Evolutionary conservation across 2,329 filamentous ascomycete species (phyloP), one percentile per base, ranked within the genome.

Genomic region (Zymoseptoria crescenta): DNA sequence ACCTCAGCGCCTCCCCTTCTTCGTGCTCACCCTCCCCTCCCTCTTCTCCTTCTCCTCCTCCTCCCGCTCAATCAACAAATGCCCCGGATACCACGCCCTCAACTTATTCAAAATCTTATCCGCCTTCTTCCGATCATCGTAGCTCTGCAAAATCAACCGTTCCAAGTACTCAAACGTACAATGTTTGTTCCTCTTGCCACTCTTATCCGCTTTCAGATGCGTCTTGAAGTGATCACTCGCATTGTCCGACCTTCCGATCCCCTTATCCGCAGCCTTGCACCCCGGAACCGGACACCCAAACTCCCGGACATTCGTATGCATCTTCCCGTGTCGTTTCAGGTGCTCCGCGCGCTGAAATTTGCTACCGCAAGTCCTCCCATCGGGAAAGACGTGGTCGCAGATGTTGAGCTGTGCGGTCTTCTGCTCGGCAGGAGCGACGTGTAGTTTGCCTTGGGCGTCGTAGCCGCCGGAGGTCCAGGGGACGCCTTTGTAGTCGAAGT

Each of bases 121-220:
- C 8, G 62, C 57, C 16, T 50, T 55, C 21, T 50, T 55, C 58
- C 97, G 93, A 0, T 96, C 92, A 6, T 97, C 94, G 27, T 97
- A 97, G 73, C 83, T 96, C 1, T 93, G 92, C 8, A 96, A 96
- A 75, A 85, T 96, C 71, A 9, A n/a, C 6, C 21, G 10, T 35
- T 63, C 59, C 4, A 66, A 35, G 5, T 29, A 29, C 3, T 58
- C 57, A 24, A 59, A 59, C 7, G 13, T 29, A 30, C 56, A 63
- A 30, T 60, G 60, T 29, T 59, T 50, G 62, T 72, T 72, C 1
- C 70, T 64, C 48, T 66, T 64, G 13, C 69, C 69, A 48, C 63
- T 64, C 8, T n/a, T 35, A 0, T 51, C 57, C 0, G 21, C 8
- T 28, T 59, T 58, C 9, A 72, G 61, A 51, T 72, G 70, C 0